phyloP scores from a whole-genome alignment of 208 protist genomes.

The Crithidia mellificae region DNA sequence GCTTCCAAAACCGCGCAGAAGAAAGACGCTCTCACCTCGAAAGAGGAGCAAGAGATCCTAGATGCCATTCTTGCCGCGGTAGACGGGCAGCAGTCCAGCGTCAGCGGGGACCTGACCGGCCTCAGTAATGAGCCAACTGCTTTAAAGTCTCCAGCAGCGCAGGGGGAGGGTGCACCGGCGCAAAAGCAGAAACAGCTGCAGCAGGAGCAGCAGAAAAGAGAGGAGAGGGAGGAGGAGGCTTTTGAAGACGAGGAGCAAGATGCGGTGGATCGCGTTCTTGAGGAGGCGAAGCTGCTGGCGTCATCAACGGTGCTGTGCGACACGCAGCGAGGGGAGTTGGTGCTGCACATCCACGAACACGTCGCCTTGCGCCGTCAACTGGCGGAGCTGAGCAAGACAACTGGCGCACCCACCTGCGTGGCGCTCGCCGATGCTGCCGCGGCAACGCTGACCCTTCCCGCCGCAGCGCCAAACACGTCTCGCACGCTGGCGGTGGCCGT shows the following conservation, averaged over 20 bases:
- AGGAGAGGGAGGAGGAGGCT: background rate
- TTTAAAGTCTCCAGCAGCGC: background rate
- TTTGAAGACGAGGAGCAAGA: slow-evolving; percentile 20
- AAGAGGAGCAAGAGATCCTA: slow-evolving; percentile 57
- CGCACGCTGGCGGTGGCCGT: slow-evolving; percentile 36
- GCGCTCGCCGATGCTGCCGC: slow-evolving; percentile 17
- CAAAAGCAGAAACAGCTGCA: background rate
- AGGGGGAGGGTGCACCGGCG: background rate
- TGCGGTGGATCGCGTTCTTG: slow-evolving; percentile 51
- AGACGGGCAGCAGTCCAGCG: slow-evolving; percentile 58
- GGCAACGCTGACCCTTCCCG: background rate
- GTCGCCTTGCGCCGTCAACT: slow-evolving; percentile 46
- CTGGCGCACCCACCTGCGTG: slow-evolving; percentile 59
- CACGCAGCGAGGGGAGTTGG: slow-evolving; percentile 25
- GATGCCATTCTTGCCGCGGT: slow-evolving; percentile 63
- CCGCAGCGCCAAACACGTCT: background rate
- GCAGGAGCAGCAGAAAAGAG: too few relatives aligned
- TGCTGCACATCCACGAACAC: slow-evolving; percentile 72
- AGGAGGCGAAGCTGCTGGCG: slow-evolving; percentile 53
- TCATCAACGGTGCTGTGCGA: slow-evolving; percentile 32
- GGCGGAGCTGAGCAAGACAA: slow-evolving; percentile 24
- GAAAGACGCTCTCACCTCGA: background rate
- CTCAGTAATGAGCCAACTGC: slow-evolving; percentile 6
- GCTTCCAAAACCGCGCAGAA: background rate
- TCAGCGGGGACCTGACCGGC: slow-evolving; percentile 56